Conservation (phyloP, 192 early-diverging fungal genomes). For the Geranomyces michiganensis region DNA sequence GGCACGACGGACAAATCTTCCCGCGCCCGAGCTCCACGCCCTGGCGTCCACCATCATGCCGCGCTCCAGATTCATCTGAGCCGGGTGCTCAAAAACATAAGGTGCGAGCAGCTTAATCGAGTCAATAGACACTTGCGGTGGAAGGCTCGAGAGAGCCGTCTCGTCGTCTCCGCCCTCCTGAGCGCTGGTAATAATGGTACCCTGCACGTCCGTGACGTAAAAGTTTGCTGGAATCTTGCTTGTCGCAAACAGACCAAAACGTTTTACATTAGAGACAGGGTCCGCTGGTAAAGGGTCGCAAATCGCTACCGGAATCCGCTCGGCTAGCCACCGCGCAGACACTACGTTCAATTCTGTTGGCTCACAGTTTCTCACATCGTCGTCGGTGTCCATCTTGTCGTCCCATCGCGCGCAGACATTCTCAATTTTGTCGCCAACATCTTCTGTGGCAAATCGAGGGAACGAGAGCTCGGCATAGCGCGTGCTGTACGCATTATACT, state of each 20-base stretch:
- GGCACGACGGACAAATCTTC: conserved; percentile 40
- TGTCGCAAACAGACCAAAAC: conserved; percentile 64
- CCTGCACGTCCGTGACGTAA: conserved; percentile 80
- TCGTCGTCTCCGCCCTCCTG: background rate
- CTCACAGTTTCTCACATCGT: background rate
- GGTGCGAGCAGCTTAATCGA: conserved; percentile 12
- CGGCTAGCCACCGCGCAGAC: background rate
- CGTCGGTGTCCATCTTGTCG: background rate
- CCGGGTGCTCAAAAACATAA: conserved; percentile 42
- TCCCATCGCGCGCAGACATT: conserved; percentile 26
- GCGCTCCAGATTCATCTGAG: background rate
- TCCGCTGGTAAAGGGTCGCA: conserved; percentile 17
- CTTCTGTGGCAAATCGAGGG: conserved; percentile 19
- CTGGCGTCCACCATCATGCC: conserved; percentile 44
- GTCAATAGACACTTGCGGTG: background rate
- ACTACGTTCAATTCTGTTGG: background rate
- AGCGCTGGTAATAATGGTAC: conserved; percentile 34
- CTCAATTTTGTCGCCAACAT: conserved; percentile 46
- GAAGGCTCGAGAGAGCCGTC: background rate
- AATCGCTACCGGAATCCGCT: conserved; percentile 11
- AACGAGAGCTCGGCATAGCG: conserved; percentile 18
- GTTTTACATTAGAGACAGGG: conserved; percentile 11
- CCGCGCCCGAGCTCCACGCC: conserved; percentile 33
- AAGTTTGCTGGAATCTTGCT: conserved; percentile 51
- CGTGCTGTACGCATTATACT: conserved; percentile 6